Conservation (phyloP, 163 green algal genomes). For the Chloroidium sp. region DNA sequence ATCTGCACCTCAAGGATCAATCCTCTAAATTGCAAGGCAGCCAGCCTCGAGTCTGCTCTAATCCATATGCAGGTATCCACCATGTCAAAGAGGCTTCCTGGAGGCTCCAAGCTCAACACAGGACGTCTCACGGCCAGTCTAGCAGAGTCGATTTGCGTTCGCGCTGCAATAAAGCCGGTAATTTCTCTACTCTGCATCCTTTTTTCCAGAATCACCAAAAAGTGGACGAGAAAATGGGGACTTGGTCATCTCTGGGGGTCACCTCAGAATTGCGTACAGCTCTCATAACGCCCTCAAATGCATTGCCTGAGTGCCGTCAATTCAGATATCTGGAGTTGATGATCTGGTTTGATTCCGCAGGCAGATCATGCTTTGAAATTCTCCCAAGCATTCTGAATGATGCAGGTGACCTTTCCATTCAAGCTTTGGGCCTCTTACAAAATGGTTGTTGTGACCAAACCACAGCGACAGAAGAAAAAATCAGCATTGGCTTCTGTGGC, state of each 20-base stretch:
- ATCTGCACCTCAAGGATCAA: too few relatives aligned
- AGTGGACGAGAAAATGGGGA: too few relatives aligned
- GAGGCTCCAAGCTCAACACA: slow-evolving; percentile 6
- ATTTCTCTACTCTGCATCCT: background rate
- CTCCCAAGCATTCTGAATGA: too few relatives aligned
- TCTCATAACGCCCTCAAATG: too few relatives aligned
- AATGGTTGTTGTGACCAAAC: slow-evolving; percentile 9
- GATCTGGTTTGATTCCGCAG: too few relatives aligned
- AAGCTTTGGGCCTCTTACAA: slow-evolving; percentile 36
- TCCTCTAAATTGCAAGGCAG: too few relatives aligned
- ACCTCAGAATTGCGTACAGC: too few relatives aligned
- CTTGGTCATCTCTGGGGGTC: too few relatives aligned
- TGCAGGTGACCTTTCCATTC: slow-evolving; percentile 29
- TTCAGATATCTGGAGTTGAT: background rate
- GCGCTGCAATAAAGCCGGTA: slow-evolving; percentile 31
- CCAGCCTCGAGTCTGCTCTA: too few relatives aligned
- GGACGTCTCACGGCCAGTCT: slow-evolving; percentile 26
- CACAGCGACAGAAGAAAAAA: background rate
- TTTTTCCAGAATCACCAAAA: background rate
- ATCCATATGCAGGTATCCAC: background rate
- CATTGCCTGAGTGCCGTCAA: background rate
- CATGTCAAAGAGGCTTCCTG: background rate
- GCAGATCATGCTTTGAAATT: too few relatives aligned
- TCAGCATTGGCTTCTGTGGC: too few relatives aligned
- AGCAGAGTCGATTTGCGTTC: slow-evolving; percentile 27